Conservation (phyloP, 2,329 filamentous ascomycete genomes). For the Geosmithia morbida region DNA sequence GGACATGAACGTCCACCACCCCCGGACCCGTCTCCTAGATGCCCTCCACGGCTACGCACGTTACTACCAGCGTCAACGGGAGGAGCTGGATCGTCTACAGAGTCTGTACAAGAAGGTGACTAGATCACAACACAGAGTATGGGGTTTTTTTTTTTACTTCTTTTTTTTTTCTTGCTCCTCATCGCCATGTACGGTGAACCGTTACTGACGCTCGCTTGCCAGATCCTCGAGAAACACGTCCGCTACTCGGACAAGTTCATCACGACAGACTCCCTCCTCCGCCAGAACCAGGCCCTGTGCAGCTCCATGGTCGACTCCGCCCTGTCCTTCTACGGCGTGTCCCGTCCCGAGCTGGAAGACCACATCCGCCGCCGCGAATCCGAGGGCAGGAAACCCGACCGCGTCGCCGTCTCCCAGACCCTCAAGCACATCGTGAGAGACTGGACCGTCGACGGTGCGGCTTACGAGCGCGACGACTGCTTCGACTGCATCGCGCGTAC, state of each 20-base stretch:
- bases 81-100: constrained; percentile 19
- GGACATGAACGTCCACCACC: constrained; percentile 12
- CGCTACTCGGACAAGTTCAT: constrained; percentile 41
- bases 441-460: constrained; percentile 31
- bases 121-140: constrained; percentile 16
- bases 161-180: background rate
- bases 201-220: background rate
- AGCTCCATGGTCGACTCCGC: constrained; percentile 27
- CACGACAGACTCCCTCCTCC: constrained; percentile 24
- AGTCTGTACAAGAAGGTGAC: constrained; percentile 20
- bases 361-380: constrained; percentile 23
- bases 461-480: constrained; percentile 25
- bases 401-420: constrained; percentile 32
- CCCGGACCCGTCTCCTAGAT: constrained; percentile 23
- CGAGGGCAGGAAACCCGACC: constrained; percentile 24
- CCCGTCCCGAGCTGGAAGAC: constrained; percentile 25
- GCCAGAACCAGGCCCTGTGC: constrained; percentile 28
- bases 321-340: constrained; percentile 29
- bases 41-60: constrained; percentile 20
- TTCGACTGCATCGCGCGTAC: constrained; percentile 23
- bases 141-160: background rate
- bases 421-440: constrained; percentile 44
- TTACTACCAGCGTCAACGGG: constrained; percentile 18
- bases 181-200: no score
- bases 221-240: constrained; percentile 39